These are phyloP conservation scores for Orbilia brochopaga DNA, from an alignment of 2,329 filamentous ascomycete species.

Conservation along the genomic window DNA sequence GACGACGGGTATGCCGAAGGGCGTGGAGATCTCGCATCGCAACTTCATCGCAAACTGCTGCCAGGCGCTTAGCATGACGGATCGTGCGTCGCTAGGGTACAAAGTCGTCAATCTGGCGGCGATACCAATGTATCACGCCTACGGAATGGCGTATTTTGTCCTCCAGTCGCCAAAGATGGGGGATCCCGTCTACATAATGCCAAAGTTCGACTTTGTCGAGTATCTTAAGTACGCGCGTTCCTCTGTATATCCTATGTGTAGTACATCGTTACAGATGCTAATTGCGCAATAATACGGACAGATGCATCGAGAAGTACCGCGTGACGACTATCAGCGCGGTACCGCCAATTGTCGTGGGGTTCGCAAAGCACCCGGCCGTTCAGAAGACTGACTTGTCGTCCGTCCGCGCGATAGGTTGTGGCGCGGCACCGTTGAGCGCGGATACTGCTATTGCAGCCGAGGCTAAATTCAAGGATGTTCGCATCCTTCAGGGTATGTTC, in stretches of 20 bases:
- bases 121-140: slow-evolving; percentile 79
- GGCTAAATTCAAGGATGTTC: slow-evolving; percentile 49
- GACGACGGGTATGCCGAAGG: slow-evolving; percentile 82
- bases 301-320: slow-evolving; percentile 68
- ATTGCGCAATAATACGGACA: background rate
- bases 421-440: slow-evolving; percentile 72
- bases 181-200: slow-evolving; percentile 79
- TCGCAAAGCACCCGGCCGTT: slow-evolving; percentile 73
- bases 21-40: slow-evolving; percentile 78
- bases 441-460: slow-evolving; percentile 68
- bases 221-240: slow-evolving; percentile 65
- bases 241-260: too few species aligned
- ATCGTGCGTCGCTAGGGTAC: slow-evolving; percentile 58
- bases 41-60: slow-evolving; percentile 75
- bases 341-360: slow-evolving; percentile 74
- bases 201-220: slow-evolving; percentile 74
- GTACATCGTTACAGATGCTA: background rate
- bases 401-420: slow-evolving; percentile 66
- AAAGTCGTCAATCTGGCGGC: slow-evolving; percentile 45
- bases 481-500: slow-evolving; percentile 54
- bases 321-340: slow-evolving; percentile 73
- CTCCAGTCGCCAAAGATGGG: slow-evolving; percentile 65
- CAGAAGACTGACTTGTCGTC: slow-evolving; percentile 72
- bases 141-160: slow-evolving; percentile 71
- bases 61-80: slow-evolving; percentile 64